A percentile compares a stretch with the other conserved stretches of the same genome.
Evolutionary conservation across 1,139 yeast genomes (phyloP).

Genomic region (Saccharomyces hybrid): DNA sequence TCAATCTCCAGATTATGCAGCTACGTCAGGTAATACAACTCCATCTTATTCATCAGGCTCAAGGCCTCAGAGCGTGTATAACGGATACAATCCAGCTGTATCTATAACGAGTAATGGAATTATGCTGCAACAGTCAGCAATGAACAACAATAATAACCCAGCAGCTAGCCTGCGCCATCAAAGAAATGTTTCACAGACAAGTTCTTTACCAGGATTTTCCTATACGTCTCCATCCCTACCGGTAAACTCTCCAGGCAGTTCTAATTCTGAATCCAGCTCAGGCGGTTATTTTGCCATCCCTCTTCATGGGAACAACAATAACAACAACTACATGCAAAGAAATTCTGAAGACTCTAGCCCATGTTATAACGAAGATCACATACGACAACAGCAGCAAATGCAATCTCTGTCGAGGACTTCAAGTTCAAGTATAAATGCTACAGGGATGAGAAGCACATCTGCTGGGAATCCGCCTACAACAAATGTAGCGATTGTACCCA

Average conservation of each 20-base stretch:
- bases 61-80: conserved; percentile 2
- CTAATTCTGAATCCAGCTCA: conserved; percentile 23
- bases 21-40: not conserved
- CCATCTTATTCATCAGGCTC: conserved; percentile 8
- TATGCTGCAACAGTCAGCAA: conserved; percentile 10
- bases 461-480: not conserved
- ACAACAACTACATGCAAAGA: conserved; percentile 10
- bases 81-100: not conserved
- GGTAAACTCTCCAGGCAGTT: conserved; percentile 24
- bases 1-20: conserved; percentile 5
- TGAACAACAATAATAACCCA: conserved; percentile 6
- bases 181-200: not conserved
- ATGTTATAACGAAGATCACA: conserved; percentile 6
- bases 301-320: not conserved
- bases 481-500: conserved; percentile 16
- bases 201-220: not conserved
- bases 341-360: conserved; percentile 17
- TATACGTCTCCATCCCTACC: conserved; percentile 7
- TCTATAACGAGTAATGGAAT: conserved; percentile 16
- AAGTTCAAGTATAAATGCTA: conserved; percentile 1
- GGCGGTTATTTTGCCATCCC: conserved; percentile 34
- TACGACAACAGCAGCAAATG: conserved; percentile 6
- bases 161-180: conserved; percentile 5
- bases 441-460: conserved; percentile 4
- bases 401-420: conserved; percentile 6